These are phyloP conservation scores for Cardamine occulta DNA, from an alignment of 345 rosid species.

Conservation along the genomic window DNA sequence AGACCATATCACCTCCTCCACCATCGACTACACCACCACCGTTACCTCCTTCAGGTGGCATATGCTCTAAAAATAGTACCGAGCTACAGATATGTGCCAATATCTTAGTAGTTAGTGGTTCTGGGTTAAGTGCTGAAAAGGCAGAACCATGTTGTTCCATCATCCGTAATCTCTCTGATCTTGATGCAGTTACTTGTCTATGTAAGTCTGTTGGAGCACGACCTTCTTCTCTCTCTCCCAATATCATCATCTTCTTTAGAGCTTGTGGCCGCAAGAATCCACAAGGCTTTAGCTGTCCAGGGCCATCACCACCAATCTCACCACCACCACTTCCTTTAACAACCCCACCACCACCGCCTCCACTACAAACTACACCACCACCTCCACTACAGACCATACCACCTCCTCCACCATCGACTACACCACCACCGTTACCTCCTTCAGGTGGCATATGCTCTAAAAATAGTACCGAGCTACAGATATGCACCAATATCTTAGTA, in stretches of 20 bases:
- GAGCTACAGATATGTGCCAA: neutral
- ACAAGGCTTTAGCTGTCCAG: neutral
- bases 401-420: neutral
- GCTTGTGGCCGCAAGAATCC: slow-evolving; percentile 2
- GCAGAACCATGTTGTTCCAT: slow-evolving; percentile 10
- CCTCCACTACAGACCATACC: neutral
- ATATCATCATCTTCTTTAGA: neutral
- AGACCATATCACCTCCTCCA: neutral
- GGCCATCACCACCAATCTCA: neutral
- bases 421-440: neutral
- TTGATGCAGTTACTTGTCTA: slow-evolving; percentile 12
- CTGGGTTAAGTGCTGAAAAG: neutral
- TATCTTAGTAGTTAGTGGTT: neutral
- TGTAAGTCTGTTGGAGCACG: neutral
- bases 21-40: neutral
- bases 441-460: neutral
- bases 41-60: neutral
- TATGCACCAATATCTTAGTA: neutral
- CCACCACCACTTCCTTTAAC: neutral
- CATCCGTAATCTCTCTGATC: neutral
- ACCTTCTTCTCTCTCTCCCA: neutral
- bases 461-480: neutral
- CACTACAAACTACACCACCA: neutral
- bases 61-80: neutral
- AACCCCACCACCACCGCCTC: neutral